phyloP scores from a whole-genome alignment of 306 rosid genomes.

The Prunus davidiana region DNA sequence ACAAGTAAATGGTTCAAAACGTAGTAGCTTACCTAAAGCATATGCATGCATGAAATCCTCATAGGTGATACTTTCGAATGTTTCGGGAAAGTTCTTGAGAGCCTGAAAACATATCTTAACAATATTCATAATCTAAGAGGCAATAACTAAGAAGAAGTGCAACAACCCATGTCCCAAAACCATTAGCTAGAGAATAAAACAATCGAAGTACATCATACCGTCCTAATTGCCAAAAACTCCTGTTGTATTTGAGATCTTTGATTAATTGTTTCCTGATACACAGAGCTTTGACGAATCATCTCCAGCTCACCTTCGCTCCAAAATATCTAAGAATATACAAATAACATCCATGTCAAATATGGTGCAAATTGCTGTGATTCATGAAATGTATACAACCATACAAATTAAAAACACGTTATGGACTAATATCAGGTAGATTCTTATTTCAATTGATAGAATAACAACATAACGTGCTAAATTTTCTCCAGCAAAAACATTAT shows the following conservation, averaged over 20 bases:
- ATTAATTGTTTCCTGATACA: conserved; percentile 58
- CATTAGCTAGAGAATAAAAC: conserved; percentile 13
- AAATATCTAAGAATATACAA: conserved; percentile 48
- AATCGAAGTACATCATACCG: conserved; percentile 28
- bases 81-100: conserved; percentile 31
- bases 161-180: not conserved
- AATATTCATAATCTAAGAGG: conserved; percentile 12
- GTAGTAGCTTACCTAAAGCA: conserved; percentile 51
- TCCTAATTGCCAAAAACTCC: conserved; percentile 50
- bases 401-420: not conserved
- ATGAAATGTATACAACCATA: not conserved
- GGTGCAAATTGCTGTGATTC: not conserved
- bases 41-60: conserved; percentile 66
- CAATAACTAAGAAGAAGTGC: not conserved
- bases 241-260: conserved; percentile 53
- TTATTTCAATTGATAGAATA: not conserved
- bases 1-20: conserved; percentile 5
- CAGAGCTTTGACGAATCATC: conserved; percentile 63
- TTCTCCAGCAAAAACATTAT: not conserved
- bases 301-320: conserved; percentile 73
- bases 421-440: not conserved
- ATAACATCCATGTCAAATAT: not conserved
- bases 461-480: not conserved
- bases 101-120: conserved; percentile 39
- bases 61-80: conserved; percentile 37